Evolutionary conservation across 805 yeast genomes (phyloP), one percentile per base, ranked within the genome.

Genomic region (Debaryomyces hansenii): DNA sequence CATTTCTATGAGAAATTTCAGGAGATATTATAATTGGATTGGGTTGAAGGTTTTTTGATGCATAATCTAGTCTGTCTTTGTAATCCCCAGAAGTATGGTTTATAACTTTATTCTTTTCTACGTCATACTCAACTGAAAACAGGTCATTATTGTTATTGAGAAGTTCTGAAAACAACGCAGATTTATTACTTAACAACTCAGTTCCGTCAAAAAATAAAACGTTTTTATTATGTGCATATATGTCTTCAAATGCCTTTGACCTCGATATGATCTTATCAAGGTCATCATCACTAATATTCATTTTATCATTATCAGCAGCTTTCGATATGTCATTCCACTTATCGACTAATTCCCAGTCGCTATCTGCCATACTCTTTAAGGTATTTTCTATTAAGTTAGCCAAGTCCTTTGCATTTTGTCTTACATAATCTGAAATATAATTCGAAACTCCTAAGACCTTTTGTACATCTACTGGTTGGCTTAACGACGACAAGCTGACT

Each of bases 371-470:
- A 24, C 60, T 54, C 11, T 57, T 58, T 34, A 77, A 49, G 0
- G 79, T 64, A 4, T 58, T 64, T 44, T 75, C 67, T 1, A 90
- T 79, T 28, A 87, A 50, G n/a, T 69, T 72, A 0, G 90, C 84
- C 32, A 90, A 57, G 37, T 74, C 78, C 47, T 75, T 75, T 1
- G 86, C 78, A 58, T 79, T 75, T 18, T 77, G 61, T 41, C 94
- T 72, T 4, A 87, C 84, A 52, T 66, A 71, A 44, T 79, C 85
- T 18, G 83, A 75, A 37, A 74, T 70, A 47, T 65, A 72, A 47
- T 64, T 73, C 45, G 71, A 74, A 20, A 68, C 72, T 28, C 75
- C 70, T 41, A 82, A 59, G 4, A 87, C 79, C 20, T 82, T 83
- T 4, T 74, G 67, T 0, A 81, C 66, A 45, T 80, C 84, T 0